Base-by-base conservation (phyloP, 148 eudicot genomes). In the Persicaria tinctoria region DNA sequence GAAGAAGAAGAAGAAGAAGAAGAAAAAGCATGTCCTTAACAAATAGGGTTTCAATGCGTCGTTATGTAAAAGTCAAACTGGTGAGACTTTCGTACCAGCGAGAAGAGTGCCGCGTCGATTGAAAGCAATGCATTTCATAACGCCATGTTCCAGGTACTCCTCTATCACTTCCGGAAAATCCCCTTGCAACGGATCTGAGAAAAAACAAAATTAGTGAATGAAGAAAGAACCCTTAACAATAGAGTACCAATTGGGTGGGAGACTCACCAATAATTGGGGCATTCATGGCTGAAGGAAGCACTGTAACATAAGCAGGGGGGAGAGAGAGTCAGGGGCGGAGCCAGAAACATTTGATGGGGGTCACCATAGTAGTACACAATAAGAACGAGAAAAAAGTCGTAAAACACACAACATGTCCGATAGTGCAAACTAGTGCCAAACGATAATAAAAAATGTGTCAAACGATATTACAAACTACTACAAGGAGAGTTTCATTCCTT, bases 121-220 rank as follows among this genome's bases (percentile, higher is more conserved):
- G 73, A 95, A 95, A 76, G 98, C 89, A 55, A 92, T 84, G 76
- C 98, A 95, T 76, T 95, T 95, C 96, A 84, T 90, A 60, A 86
- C 73, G 70, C 98, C 98, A 85, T 87, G 87, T 78, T 95, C 91
- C 81, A 95, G 83, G 82, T 86, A 95, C 87, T 95, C 98, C 83
- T 95, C 98, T 79, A 95, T 90, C 70, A 92, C 96, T 63, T 95
- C 98, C 1, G 97, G 98, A 47, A 92, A 95, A 85, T 92, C 98
- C 46, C 98, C 98, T 84, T 95, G 97, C 82, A 95, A 77, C 12
- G 98, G 98, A 86, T 90, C 98, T 94, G 8, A 12, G 44, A 12
- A 53, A 53, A 13, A 27, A 13, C 41, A 55, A 4, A 64, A 50
- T 12, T 44, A 32, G 60, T 44, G 8, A 11, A 5, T 23, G 13